Evolutionary conservation across 2,329 filamentous ascomycete genomes (phyloP).

Genomic region (Fusarium sp.): DNA sequence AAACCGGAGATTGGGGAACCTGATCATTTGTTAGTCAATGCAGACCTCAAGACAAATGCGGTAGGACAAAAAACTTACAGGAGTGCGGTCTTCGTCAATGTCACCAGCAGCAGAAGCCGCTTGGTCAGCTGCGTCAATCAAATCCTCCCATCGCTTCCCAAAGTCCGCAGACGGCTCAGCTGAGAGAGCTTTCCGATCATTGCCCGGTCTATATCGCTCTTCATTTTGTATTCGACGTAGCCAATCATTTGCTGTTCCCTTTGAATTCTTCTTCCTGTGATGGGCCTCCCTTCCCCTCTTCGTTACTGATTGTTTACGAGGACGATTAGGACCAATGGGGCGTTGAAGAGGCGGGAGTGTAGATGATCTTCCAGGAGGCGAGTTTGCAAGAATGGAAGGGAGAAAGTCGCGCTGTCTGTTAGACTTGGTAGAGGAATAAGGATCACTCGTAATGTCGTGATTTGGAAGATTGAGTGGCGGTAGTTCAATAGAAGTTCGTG

Average conservation of each 20-base stretch:
- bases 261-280: constrained; percentile 83
- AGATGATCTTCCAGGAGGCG: constrained; percentile 86
- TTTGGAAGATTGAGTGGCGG: constrained; percentile 72
- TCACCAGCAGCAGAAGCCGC: constrained; percentile 89
- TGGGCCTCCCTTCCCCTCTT: constrained; percentile 80
- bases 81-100: constrained; percentile 89
- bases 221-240: constrained; percentile 68
- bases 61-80: constrained; percentile 61
- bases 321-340: constrained; percentile 74
- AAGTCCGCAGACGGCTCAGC: constrained; percentile 85
- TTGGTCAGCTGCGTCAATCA: constrained; percentile 84
- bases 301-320: constrained; percentile 87
- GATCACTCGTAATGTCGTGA: constrained; percentile 77
- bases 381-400: constrained; percentile 83
- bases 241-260: constrained; percentile 75
- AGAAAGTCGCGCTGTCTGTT: constrained; percentile 77
- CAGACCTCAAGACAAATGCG: not conserved
- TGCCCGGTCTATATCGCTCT: constrained; percentile 71
- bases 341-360: constrained; percentile 87
- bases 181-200: constrained; percentile 85
- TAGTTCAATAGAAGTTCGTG: constrained; percentile 76
- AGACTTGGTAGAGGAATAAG: constrained; percentile 71
- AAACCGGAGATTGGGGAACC: constrained; percentile 74
- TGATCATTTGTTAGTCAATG: constrained; percentile 49
- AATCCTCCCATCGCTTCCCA: constrained; percentile 94